A percentile compares a stretch with the other conserved stretches of the same genome.
phyloP scores from a whole-genome alignment of 345 rosid species.

The Eucalyptus dawsonii region DNA sequence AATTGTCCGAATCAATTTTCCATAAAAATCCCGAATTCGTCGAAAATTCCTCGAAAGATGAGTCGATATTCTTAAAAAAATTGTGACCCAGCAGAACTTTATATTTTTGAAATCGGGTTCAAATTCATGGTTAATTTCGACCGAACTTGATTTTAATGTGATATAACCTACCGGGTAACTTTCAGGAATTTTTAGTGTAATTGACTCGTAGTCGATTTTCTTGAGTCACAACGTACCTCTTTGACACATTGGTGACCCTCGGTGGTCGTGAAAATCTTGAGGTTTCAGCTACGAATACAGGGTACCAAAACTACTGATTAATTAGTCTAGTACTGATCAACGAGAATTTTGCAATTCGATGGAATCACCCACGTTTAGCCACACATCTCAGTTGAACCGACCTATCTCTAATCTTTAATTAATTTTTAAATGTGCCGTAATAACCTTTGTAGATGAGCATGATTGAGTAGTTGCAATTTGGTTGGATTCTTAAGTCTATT shows the following conservation, averaged over 20 bases:
- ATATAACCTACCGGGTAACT: accelerated
- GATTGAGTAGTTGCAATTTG: accelerated
- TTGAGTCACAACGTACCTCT: accelerated
- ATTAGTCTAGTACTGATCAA: accelerated
- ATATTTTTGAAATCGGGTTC: accelerated
- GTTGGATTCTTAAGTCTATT: too few relatives aligned
- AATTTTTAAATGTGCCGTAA: too few relatives aligned
- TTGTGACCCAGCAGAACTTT: accelerated
- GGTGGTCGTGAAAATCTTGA: too few relatives aligned
- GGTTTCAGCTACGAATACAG: accelerated
- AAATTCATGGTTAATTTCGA: accelerated
- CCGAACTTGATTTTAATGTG: accelerated
- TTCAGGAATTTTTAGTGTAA: too few relatives aligned
- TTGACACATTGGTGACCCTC: accelerated
- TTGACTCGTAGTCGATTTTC: accelerated
- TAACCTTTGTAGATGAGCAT: too few relatives aligned
- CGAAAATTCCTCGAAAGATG: too few relatives aligned
- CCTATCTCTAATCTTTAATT: accelerated
- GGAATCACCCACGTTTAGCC: too few relatives aligned
- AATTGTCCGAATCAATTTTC: accelerated
- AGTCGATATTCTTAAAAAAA: too few relatives aligned
- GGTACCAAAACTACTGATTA: accelerated
- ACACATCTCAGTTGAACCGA: accelerated
- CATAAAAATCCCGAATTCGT: accelerated
- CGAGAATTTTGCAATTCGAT: accelerated